phyloP scores from a whole-genome alignment of 1,284 basidiomycete genomes.

The Neonothopanus nambi region DNA sequence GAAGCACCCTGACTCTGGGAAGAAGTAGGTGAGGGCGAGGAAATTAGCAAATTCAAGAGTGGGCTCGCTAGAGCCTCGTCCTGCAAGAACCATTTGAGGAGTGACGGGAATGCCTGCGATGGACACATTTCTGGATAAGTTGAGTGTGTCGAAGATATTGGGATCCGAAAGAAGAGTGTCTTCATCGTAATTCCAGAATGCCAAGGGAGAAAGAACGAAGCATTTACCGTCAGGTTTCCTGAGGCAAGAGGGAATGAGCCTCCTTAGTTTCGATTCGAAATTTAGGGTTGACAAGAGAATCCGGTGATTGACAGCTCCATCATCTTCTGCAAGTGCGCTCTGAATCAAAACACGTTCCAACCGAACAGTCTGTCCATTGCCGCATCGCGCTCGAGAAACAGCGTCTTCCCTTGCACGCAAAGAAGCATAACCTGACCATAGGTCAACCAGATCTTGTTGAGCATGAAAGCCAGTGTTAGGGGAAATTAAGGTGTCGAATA shows the following conservation, averaged over 20 bases:
- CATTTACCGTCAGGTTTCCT: slow-evolving; percentile 51
- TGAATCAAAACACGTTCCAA: slow-evolving; percentile 76
- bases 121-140: slow-evolving; percentile 50
- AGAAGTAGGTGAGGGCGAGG: slow-evolving; percentile 77
- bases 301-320: slow-evolving; percentile 58
- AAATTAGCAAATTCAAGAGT: slow-evolving; percentile 66
- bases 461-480: slow-evolving; percentile 51
- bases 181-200: slow-evolving; percentile 72
- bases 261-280: slow-evolving; percentile 58
- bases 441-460: slow-evolving; percentile 62
- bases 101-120: slow-evolving; percentile 62
- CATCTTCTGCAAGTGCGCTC: slow-evolving; percentile 50
- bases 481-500: slow-evolving; percentile 63
- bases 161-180: slow-evolving; percentile 50
- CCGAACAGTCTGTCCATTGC: slow-evolving; percentile 72
- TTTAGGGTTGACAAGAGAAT: slow-evolving; percentile 64
- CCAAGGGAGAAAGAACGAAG: slow-evolving; percentile 69
- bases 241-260: slow-evolving; percentile 52
- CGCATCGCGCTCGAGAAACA: slow-evolving; percentile 71
- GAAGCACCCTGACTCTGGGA: slow-evolving; percentile 70
- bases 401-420: slow-evolving; percentile 70
- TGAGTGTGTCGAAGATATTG: slow-evolving; percentile 60
- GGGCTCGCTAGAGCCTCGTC: slow-evolving; percentile 54
- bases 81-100: slow-evolving; percentile 76
- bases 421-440: slow-evolving; percentile 65